phyloP scores from a whole-genome alignment of 345 rosid species.

The Lepidium africanum region DNA sequence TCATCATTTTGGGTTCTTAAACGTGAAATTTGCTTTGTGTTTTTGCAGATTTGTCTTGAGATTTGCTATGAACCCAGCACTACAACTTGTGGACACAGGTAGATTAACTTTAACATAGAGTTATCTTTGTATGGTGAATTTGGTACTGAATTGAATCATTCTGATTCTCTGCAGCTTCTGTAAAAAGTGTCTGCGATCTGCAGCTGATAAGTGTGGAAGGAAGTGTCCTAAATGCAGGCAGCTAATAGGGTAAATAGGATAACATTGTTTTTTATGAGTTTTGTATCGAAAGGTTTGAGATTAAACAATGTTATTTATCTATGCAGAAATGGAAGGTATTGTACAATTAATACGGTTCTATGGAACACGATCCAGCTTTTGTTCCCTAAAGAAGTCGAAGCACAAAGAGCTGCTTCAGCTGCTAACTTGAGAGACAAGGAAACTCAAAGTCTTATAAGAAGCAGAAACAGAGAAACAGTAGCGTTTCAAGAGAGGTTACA shows the following conservation, averaged over 20 bases:
- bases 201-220: constrained; percentile 88
- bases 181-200: constrained; percentile 73
- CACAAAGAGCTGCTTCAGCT: constrained; percentile 49
- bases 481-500: constrained; percentile 53
- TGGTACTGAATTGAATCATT: background rate
- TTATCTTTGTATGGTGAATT: background rate
- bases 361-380: constrained; percentile 98
- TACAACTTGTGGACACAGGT: constrained; percentile 97
- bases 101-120: background rate
- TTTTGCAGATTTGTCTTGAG: constrained; percentile 78
- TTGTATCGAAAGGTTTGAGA: background rate
- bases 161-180: constrained; percentile 59
- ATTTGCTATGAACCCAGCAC: constrained; percentile 95
- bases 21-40: background rate
- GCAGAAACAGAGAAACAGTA: constrained; percentile 15
- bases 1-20: background rate
- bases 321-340: constrained; percentile 76
- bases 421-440: constrained; percentile 7
- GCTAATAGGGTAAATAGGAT: constrained; percentile 48
- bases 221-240: constrained; percentile 94
- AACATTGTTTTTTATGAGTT: background rate
- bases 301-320: background rate
- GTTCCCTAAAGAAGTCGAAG: constrained; percentile 79
- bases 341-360: constrained; percentile 84
- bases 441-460: constrained; percentile 14